Evolutionary conservation across 176 grass and related monocot genomes (phyloP).

Genomic region (Eleusine indica): DNA sequence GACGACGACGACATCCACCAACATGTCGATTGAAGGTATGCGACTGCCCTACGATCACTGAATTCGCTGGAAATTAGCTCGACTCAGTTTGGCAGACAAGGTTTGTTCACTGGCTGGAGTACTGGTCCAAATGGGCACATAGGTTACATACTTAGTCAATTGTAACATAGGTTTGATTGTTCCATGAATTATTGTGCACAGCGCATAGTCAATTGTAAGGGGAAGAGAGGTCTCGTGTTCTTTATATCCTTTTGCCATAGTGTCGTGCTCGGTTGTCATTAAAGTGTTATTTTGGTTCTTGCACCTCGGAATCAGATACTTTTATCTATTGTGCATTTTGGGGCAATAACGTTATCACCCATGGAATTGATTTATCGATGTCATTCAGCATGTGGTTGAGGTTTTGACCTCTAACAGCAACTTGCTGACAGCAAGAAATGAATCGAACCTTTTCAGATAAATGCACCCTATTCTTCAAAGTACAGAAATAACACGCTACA

Average conservation of each 20-base stretch:
- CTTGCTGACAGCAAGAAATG: background rate
- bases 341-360: background rate
- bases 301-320: background rate
- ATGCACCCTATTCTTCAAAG: background rate
- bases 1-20: background rate
- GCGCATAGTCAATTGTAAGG: background rate
- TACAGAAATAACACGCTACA: background rate
- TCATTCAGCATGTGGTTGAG: conserved; percentile 5
- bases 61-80: background rate
- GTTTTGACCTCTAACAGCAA: background rate
- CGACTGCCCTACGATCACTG: background rate
- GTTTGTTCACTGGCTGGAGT: background rate
- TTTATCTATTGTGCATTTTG: background rate
- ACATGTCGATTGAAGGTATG: conserved; percentile 54
- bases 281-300: background rate
- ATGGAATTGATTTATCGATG: background rate
- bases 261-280: background rate
- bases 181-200: conserved; percentile 5
- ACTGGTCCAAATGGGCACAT: background rate
- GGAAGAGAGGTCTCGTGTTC: background rate
- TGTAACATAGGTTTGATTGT: background rate
- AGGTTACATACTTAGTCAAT: too few species aligned
- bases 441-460: background rate
- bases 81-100: background rate
- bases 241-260: background rate